Evolutionary conservation across 768 basidiomycete species (phyloP).

Genomic region (Porphyrellus cyaneotinctus): DNA sequence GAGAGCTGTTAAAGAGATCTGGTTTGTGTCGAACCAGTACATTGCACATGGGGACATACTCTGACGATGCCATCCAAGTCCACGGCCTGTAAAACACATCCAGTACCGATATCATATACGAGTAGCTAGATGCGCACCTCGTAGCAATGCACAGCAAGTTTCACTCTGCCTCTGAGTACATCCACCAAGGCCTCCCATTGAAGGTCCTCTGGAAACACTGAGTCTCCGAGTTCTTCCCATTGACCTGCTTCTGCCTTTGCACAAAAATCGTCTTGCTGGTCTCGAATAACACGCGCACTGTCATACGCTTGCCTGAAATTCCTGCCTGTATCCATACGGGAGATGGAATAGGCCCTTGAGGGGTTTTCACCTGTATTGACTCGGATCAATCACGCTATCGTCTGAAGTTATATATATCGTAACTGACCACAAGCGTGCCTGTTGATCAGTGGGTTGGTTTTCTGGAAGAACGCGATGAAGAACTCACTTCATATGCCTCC

Average conservation of each 20-base stretch:
- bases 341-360: constrained; percentile 39
- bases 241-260: constrained; percentile 48
- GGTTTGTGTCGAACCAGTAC: not conserved
- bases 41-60: constrained; percentile 37
- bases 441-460: not conserved
- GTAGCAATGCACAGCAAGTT: constrained; percentile 39
- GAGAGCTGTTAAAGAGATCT: constrained; percentile 46
- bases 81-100: constrained; percentile 41
- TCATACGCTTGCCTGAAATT: constrained; percentile 76
- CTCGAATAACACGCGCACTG: constrained; percentile 64
- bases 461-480: not conserved
- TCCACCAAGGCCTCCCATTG: constrained; percentile 80
- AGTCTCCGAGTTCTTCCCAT: constrained; percentile 35
- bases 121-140: constrained; percentile 17
- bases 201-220: constrained; percentile 52
- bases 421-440: constrained; percentile 42
- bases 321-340: constrained; percentile 78
- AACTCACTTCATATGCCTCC: constrained; percentile 29
- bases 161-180: constrained; percentile 73
- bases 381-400: not conserved
- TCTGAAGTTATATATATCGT: not conserved
- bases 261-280: constrained; percentile 70
- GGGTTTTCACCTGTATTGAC: constrained; percentile 30
- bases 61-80: constrained; percentile 71
- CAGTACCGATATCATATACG: not conserved